These are phyloP conservation scores for Imleria badia DNA, from an alignment of 768 basidiomycete species.

Conservation along the genomic window DNA sequence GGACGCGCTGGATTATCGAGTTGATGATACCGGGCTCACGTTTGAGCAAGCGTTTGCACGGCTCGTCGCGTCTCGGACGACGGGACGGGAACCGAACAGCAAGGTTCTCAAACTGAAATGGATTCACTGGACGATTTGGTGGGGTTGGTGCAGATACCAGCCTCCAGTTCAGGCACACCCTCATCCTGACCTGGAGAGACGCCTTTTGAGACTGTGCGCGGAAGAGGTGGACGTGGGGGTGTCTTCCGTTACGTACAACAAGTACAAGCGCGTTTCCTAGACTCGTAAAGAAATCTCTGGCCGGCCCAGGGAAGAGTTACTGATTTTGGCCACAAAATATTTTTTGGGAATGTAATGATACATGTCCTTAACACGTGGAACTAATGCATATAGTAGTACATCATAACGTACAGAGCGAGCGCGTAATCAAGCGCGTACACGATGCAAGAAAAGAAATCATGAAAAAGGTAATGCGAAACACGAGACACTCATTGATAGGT, in stretches of 20 bases:
- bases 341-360: slow-evolving; percentile 4
- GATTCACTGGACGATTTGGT: slow-evolving; percentile 35
- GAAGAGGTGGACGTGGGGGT: slow-evolving; percentile 31
- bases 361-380: slow-evolving; percentile 18
- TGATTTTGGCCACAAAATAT: background rate
- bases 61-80: slow-evolving; percentile 28
- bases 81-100: slow-evolving; percentile 20
- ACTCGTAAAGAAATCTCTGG: background rate
- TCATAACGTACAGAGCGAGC: slow-evolving; percentile 4
- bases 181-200: slow-evolving; percentile 24
- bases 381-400: slow-evolving; percentile 20
- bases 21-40: slow-evolving; percentile 26
- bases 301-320: slow-evolving; percentile 6
- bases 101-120: slow-evolving; percentile 29
- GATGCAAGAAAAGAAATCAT: slow-evolving; percentile 4
- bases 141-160: slow-evolving; percentile 26
- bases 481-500: background rate
- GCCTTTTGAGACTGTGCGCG: slow-evolving; percentile 21
- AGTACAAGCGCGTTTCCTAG: slow-evolving; percentile 33
- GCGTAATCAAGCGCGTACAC: slow-evolving; percentile 1
- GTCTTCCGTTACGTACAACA: slow-evolving; percentile 30
- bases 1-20: slow-evolving; percentile 19
- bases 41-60: slow-evolving; percentile 27
- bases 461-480: slow-evolving; percentile 8
- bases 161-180: slow-evolving; percentile 21